Percentiles rank a stretch among this genome's conserved stretches.
These are phyloP conservation scores for Tetrahymena borealis DNA, from an alignment of 73 alveolate species.

Conservation along the genomic window DNA sequence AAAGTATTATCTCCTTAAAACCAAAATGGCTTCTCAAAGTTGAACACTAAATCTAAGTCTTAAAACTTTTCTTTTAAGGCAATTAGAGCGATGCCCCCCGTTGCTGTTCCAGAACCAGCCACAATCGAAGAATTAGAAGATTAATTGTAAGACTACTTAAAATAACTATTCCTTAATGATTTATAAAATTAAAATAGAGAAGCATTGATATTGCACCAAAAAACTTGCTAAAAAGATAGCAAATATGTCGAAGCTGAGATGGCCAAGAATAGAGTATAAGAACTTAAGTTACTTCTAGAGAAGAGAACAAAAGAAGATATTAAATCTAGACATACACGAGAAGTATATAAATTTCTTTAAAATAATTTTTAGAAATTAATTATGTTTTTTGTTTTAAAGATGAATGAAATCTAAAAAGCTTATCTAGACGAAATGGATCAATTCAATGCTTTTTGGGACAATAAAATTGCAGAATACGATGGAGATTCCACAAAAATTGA, in stretches of 20 bases:
- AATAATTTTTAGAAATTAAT: not conserved
- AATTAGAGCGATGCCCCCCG: not conserved
- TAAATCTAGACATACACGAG: slow-evolving; percentile 24
- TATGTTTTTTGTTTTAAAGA: not conserved
- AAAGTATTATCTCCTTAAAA: not conserved
- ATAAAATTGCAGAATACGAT: slow-evolving; percentile 27
- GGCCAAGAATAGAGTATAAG: slow-evolving; percentile 59
- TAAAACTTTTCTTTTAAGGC: not conserved
- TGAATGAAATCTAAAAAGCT: slow-evolving; percentile 45
- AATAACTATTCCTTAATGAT: not conserved
- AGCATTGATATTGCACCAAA: slow-evolving; percentile 21
- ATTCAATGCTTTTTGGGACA: slow-evolving; percentile 52
- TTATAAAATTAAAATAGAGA: not conserved
- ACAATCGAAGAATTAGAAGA: not conserved
- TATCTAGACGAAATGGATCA: slow-evolving; percentile 39
- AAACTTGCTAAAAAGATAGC: slow-evolving; percentile 48
- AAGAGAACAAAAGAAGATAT: slow-evolving; percentile 14
- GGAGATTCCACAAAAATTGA: slow-evolving; percentile 1
- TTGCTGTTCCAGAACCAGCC: not conserved
- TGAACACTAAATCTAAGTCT: not conserved
- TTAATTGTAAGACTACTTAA: not conserved
- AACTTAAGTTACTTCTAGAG: slow-evolving; percentile 37
- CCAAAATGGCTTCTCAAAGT: not conserved
- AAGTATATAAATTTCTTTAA: not conserved
- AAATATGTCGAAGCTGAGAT: slow-evolving; percentile 61